Percentiles rank a stretch among this genome's conserved stretches.
phyloP scores from a whole-genome alignment of 306 rosid genomes.

The Lathyrus tuberosus region DNA sequence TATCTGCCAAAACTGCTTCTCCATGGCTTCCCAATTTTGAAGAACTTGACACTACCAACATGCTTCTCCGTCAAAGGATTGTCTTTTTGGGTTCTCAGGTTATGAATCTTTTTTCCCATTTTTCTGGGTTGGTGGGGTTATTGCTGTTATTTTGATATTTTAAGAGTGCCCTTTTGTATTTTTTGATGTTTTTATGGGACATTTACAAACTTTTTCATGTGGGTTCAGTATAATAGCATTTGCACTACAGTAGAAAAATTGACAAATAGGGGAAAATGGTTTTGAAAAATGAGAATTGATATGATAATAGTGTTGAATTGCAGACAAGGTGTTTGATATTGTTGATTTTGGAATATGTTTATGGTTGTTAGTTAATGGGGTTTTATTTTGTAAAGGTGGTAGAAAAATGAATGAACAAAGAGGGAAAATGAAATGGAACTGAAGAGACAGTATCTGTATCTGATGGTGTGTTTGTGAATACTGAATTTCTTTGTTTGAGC shows the following conservation, averaged over 20 bases:
- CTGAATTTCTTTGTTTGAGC: constrained; percentile 44
- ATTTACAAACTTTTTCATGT: constrained; percentile 43
- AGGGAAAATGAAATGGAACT: neutral
- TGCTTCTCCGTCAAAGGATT: constrained; percentile 95
- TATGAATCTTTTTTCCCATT: neutral
- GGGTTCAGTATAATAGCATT: constrained; percentile 29
- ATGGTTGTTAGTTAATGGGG: neutral
- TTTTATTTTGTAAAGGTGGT: neutral
- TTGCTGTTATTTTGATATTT: constrained; percentile 1
- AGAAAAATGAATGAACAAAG: constrained; percentile 1
- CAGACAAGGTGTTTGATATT: constrained; percentile 18
- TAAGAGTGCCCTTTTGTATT: constrained; percentile 28
- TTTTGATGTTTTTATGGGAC: constrained; percentile 22
- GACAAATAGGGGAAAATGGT: neutral
- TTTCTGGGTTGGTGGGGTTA: neutral
- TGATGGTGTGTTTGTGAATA: constrained; percentile 24
- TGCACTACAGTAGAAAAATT: neutral
- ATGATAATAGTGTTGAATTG: constrained; percentile 22
- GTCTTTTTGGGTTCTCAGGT: constrained; percentile 96
- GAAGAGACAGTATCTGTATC: neutral
- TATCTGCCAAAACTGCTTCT: constrained; percentile 49
- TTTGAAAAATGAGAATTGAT: neutral
- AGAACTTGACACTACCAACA: constrained; percentile 84
- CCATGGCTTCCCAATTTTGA: constrained; percentile 72
- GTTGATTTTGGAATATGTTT: constrained; percentile 20